Evolutionary conservation across 2,329 filamentous ascomycete species (phyloP).

Genomic region (Trichoderma lentiforme): DNA sequence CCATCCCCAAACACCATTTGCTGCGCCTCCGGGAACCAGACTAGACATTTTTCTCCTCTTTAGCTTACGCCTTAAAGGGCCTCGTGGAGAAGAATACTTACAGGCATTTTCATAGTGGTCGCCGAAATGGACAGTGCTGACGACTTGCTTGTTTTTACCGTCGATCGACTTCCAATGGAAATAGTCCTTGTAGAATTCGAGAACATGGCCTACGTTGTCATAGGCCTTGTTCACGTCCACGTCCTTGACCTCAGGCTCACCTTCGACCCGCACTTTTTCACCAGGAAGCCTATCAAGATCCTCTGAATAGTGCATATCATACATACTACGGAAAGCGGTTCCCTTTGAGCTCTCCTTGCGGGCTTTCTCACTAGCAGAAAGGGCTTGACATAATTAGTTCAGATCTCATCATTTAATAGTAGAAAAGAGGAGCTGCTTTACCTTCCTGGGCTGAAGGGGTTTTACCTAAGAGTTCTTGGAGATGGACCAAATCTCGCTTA

Average conservation of each 20-base stretch:
- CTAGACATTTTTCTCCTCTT: conserved; percentile 22
- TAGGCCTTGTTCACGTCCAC: conserved; percentile 47
- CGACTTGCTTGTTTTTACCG: conserved; percentile 45
- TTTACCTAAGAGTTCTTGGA: background rate
- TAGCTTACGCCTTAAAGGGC: too few relatives aligned
- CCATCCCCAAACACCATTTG: conserved; percentile 59
- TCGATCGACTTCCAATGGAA: conserved; percentile 53
- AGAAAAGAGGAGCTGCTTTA: background rate
- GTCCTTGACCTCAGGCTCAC: conserved; percentile 39
- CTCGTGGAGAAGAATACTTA: conserved; percentile 26
- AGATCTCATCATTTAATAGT: too few relatives aligned
- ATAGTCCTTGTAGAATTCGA: conserved; percentile 47
- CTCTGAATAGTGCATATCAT: too few relatives aligned
- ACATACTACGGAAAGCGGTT: too few relatives aligned
- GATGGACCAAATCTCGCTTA: background rate
- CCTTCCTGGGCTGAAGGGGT: background rate
- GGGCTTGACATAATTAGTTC: background rate
- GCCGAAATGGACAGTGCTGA: conserved; percentile 52
- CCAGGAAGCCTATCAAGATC: conserved; percentile 16
- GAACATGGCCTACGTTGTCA: conserved; percentile 48
- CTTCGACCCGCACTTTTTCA: conserved; percentile 39
- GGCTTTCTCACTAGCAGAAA: background rate
- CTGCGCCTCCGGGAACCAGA: conserved; percentile 47
- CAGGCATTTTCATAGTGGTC: conserved; percentile 50
- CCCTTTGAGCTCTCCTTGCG: background rate